Evolutionary conservation across 352 stramenopile genomes (phyloP), one percentile per base, ranked within the genome.

Genomic region (Phytophthora boehmeriae): DNA sequence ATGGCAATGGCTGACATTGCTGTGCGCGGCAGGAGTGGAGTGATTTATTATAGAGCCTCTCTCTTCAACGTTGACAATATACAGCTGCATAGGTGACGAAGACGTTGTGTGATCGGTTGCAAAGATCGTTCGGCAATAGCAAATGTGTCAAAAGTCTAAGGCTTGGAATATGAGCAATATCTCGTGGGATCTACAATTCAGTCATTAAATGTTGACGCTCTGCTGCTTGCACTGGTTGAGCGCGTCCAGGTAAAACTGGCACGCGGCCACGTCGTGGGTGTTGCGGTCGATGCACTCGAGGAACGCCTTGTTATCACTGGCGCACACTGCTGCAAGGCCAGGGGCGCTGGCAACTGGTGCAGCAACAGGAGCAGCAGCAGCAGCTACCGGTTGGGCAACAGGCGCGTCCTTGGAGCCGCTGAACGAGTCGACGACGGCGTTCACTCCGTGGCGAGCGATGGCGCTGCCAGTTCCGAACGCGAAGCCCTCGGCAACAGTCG

Each of bases 401-500:
- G 68, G 54, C 20, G 86, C 73, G 50, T 78, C 77, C 30, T 77
- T 70, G 56, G 77, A 76, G 30, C 81, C 71, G 56, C 79, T 68
- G 60, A 96, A 88, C 39, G 80, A 84, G 62, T 92, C 74, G 10
- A 80, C 65, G 19, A 76, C 84, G 28, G 85, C 73, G 66, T 86
- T 73, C 38, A 94, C 87, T 11, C 79, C 93, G 51, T 87, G 89
- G 51, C 98, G 96, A 23, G 96, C 97, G 65, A 99, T 97, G 34
- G 96, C 93, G 23, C 86, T 98, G 68, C 96, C 97, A 13, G 94
- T 98, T 65, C 97, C 97, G 71, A 98, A 99, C 5, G 96, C 96
- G 83, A 99, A 98, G 54, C 97, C 96, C 63, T 99, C 92, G 0
- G 89, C 94, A 67, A 99, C 97, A 16, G 95, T 98, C 55, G 89